A percentile compares a stretch with the other conserved stretches of the same genome.
These are phyloP conservation scores for Trametes maxima DNA, from an alignment of 768 basidiomycete species.

Conservation along the genomic window DNA sequence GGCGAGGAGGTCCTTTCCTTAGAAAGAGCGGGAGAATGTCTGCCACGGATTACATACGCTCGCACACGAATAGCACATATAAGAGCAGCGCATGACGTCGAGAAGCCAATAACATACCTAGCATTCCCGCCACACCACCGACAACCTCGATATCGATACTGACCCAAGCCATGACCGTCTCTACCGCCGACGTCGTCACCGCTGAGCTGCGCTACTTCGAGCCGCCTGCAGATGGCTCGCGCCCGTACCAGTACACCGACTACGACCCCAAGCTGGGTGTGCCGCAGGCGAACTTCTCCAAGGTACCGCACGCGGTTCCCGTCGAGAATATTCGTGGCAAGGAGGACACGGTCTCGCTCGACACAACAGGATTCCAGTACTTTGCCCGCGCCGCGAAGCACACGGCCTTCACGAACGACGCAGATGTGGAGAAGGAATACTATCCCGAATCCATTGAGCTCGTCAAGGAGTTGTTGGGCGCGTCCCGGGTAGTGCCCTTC, in stretches of 20 bases:
- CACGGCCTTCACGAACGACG: constrained; percentile 51
- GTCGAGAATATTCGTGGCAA: constrained; percentile 59
- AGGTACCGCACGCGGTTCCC: constrained; percentile 35
- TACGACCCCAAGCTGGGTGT: constrained; percentile 34
- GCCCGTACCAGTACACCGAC: constrained; percentile 43
- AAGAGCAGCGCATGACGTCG: too few species aligned
- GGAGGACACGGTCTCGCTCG: constrained; percentile 47
- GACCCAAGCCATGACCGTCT: constrained; percentile 15
- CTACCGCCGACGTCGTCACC: constrained; percentile 19
- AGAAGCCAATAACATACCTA: too few species aligned
- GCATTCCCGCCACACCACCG: neutral
- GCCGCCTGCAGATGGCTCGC: constrained; percentile 42
- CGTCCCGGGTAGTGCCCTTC: constrained; percentile 60
- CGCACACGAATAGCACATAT: too few species aligned
- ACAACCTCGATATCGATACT: neutral
- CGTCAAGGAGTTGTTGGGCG: constrained; percentile 61
- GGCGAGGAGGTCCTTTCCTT: too few species aligned
- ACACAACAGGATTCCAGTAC: constrained; percentile 56
- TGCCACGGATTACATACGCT: too few species aligned
- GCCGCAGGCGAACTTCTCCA: constrained; percentile 37
- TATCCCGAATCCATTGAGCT: constrained; percentile 63
- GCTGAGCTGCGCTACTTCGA: constrained; percentile 42
- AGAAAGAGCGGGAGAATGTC: too few species aligned
- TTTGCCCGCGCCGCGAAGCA: constrained; percentile 43
- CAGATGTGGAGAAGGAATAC: constrained; percentile 55